Conservation (phyloP, 371 early-diverging fungal species). For the Syncephalis plumigaleata region DNA sequence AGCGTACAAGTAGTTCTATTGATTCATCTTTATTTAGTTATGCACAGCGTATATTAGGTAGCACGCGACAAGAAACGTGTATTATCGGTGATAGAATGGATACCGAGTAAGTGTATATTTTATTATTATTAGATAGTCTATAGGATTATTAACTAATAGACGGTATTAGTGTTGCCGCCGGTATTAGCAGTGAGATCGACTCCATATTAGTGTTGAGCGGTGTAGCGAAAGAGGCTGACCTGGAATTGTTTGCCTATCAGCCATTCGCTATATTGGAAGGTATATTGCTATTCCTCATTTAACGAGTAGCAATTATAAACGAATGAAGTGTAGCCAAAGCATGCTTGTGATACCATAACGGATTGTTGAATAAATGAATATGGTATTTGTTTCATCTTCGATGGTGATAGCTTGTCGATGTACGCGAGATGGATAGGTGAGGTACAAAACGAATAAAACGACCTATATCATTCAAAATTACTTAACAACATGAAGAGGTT, state of each 20-base stretch:
- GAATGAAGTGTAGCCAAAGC: too few relatives aligned
- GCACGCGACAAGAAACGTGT: constrained; percentile 35
- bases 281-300: constrained; percentile 27
- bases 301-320: too few relatives aligned
- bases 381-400: too few relatives aligned
- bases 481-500: too few relatives aligned
- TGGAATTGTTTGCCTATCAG: constrained; percentile 31
- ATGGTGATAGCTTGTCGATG: too few relatives aligned
- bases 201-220: constrained; percentile 43
- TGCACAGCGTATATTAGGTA: constrained; percentile 34
- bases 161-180: constrained; percentile 23
- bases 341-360: too few relatives aligned
- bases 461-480: too few relatives aligned
- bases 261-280: constrained; percentile 39
- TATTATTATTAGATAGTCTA: too few relatives aligned
- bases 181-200: constrained; percentile 37
- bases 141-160: too few relatives aligned
- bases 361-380: too few relatives aligned
- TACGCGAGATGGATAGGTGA: too few relatives aligned
- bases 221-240: constrained; percentile 29
- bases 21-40: constrained; percentile 7
- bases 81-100: constrained; percentile 57
- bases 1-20: neutral
- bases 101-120: constrained; percentile 24
- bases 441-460: too few relatives aligned